These are phyloP conservation scores for Penicillium desertorum DNA, from an alignment of 495 filamentous ascomycete genomes.

Conservation along the genomic window DNA sequence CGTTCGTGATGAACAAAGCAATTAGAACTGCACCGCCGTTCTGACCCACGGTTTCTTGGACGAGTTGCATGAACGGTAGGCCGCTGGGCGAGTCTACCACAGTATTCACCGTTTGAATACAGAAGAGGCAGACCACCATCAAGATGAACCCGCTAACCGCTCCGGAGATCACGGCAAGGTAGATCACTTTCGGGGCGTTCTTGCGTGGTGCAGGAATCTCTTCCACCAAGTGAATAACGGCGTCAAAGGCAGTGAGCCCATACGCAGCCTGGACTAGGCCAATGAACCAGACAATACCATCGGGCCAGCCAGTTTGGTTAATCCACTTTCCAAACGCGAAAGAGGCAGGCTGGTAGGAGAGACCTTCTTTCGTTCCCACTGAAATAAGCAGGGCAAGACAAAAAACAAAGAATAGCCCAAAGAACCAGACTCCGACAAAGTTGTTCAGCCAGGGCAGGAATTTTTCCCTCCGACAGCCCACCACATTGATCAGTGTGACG, in stretches of 20 bases:
- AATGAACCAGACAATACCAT: constrained; percentile 61
- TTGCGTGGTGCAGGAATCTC: constrained; percentile 43
- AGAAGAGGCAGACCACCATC: constrained; percentile 71
- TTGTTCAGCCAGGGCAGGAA: constrained; percentile 46
- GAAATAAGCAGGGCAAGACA: constrained; percentile 45
- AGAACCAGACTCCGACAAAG: constrained; percentile 48
- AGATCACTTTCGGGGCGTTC: constrained; percentile 42
- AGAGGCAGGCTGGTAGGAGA: constrained; percentile 40
- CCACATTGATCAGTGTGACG: constrained; percentile 43
- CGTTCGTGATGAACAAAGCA: constrained; percentile 46
- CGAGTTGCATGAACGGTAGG: constrained; percentile 45
- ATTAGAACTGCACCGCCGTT: constrained; percentile 37
- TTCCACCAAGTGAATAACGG: constrained; percentile 59
- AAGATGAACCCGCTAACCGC: constrained; percentile 62
- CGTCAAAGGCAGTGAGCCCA: constrained; percentile 60
- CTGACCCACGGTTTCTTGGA: constrained; percentile 39
- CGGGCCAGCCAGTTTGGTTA: constrained; percentile 61
- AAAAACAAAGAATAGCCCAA: constrained; percentile 43
- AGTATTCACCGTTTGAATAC: constrained; percentile 60
- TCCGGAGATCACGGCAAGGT: constrained; percentile 42
- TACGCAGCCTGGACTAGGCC: constrained; percentile 60
- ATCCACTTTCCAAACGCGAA: constrained; percentile 58
- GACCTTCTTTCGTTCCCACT: constrained; percentile 34
- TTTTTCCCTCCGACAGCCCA: constrained; percentile 42
- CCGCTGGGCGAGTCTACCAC: constrained; percentile 50